Percentiles rank a stretch among this genome's conserved stretches.
phyloP scores from a whole-genome alignment of 176 grass and related monocot genomes.

The Eragrostis nindensis region DNA sequence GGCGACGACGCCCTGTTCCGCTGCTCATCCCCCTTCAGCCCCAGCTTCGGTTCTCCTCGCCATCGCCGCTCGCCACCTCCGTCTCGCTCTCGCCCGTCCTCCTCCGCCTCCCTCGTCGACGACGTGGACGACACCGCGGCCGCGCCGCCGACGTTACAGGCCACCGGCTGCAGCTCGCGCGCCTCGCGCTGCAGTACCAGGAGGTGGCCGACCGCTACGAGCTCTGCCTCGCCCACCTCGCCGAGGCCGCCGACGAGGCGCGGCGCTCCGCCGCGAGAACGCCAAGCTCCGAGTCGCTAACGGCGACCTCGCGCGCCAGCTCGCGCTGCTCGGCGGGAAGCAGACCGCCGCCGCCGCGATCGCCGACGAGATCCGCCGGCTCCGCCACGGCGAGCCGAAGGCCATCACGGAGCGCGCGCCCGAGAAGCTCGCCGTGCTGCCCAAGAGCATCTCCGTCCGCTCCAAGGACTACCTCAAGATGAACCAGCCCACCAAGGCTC shows the following conservation, averaged over 20 bases:
- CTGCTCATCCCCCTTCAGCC: conserved; percentile 62
- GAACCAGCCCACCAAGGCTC: conserved; percentile 37
- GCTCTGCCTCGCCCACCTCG: conserved; percentile 80
- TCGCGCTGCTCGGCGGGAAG: conserved; percentile 51
- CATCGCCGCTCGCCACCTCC: conserved; percentile 57
- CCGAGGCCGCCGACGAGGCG: conserved; percentile 72
- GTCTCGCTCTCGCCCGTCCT: conserved; percentile 75
- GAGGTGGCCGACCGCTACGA: conserved; percentile 87
- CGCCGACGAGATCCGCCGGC: conserved; percentile 60
- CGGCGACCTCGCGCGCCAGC: conserved; percentile 61
- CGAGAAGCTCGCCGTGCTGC: conserved; percentile 60
- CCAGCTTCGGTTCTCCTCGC: conserved; percentile 54
- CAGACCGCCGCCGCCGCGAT: conserved; percentile 46
- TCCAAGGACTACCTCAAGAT: conserved; percentile 85
- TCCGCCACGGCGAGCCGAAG: conserved; percentile 46
- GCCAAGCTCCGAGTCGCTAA: conserved; percentile 71
- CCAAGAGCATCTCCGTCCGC: conserved; percentile 89
- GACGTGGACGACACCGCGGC: conserved; percentile 31
- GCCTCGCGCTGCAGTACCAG: conserved; percentile 85
- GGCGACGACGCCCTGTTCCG: conserved; percentile 66
- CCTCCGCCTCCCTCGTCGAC: conserved; percentile 59
- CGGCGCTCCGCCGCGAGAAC: conserved; percentile 69
- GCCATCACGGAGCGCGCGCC: conserved; percentile 36
- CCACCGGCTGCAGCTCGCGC: conserved; percentile 74
- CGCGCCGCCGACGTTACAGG: conserved; percentile 36